Conservation (phyloP, 116 monocot genomes). For the Cymodocea nodosa region DNA sequence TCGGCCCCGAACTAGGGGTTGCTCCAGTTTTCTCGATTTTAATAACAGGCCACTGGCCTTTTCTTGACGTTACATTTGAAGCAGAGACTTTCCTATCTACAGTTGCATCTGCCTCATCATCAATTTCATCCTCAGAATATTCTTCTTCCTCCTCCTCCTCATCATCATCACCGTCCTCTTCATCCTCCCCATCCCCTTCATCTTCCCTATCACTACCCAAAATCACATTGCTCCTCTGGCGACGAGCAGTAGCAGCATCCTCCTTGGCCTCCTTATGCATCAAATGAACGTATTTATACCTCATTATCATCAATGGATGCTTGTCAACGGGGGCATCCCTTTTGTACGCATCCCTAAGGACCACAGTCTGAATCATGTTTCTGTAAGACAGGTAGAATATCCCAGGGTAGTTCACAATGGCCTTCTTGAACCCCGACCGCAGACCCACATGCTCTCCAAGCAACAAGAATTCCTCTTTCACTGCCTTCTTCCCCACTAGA, state of each 20-base stretch:
- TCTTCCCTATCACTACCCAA: not conserved
- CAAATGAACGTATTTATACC: conserved; percentile 78
- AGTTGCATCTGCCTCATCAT: not conserved
- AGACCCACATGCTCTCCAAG: conserved; percentile 44
- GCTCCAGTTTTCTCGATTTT: no score
- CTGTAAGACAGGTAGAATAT: conserved; percentile 85
- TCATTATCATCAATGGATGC: conserved; percentile 72
- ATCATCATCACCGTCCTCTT: conserved; percentile 2
- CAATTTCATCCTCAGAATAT: not conserved
- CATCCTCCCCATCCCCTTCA: not conserved
- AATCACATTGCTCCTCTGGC: not conserved
- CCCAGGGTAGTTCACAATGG: conserved; percentile 58
- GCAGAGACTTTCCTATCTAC: not conserved
- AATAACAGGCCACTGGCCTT: not conserved
- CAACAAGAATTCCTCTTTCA: conserved; percentile 47
- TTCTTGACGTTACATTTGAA: not conserved
- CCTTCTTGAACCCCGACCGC: conserved; percentile 40
- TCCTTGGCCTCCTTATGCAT: conserved; percentile 29
- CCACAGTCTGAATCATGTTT: conserved; percentile 59
- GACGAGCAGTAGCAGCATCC: not conserved
- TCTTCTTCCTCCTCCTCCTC: not conserved
- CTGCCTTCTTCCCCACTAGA: conserved; percentile 62
- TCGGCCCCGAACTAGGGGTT: no score
- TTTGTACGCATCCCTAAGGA: conserved; percentile 75
- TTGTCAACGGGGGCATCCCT: conserved; percentile 60